Conservation (phyloP, 1,139 yeast species). For the Yamadazyma atmosphaerica region DNA sequence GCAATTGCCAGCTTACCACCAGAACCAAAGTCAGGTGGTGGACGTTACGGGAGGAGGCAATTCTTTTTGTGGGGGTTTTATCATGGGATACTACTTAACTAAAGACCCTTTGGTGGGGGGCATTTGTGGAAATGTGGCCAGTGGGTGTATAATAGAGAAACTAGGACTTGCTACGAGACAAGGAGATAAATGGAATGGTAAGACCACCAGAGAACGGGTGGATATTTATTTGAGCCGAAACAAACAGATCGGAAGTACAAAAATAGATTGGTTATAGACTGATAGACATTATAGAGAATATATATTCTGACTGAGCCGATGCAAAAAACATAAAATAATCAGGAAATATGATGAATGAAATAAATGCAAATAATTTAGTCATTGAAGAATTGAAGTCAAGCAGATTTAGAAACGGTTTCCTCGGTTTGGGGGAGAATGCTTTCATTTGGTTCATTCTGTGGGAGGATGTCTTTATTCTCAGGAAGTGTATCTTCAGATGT, state of each 20-base stretch:
- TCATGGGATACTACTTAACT: slow-evolving; percentile 55
- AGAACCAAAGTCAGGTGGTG: slow-evolving; percentile 48
- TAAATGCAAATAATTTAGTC: too few relatives aligned
- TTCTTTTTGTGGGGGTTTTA: slow-evolving; percentile 80
- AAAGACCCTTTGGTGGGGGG: slow-evolving; percentile 56
- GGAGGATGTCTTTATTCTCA: too few relatives aligned
- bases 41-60: slow-evolving; percentile 98
- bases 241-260: slow-evolving; percentile 3
- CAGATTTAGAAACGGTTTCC: neutral
- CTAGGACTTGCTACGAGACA: slow-evolving; percentile 63
- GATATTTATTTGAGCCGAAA: slow-evolving; percentile 19
- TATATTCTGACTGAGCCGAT: neutral
- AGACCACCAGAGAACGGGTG: slow-evolving; percentile 29
- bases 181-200: slow-evolving; percentile 56
- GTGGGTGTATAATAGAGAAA: slow-evolving; percentile 77
- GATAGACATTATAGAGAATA: slow-evolving; percentile 1
- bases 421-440: too few relatives aligned
- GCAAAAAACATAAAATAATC: neutral
- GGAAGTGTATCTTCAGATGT: slow-evolving; percentile 1
- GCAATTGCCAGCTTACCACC: slow-evolving; percentile 77
- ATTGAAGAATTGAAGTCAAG: neutral
- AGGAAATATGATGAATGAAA: neutral
- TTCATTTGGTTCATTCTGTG: too few relatives aligned
- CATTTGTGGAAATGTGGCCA: slow-evolving; percentile 71
- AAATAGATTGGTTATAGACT: slow-evolving; percentile 3